These are phyloP conservation scores for Rhizomucor pusillus DNA, from an alignment of 371 early-diverging fungal genomes.

Conservation along the genomic window DNA sequence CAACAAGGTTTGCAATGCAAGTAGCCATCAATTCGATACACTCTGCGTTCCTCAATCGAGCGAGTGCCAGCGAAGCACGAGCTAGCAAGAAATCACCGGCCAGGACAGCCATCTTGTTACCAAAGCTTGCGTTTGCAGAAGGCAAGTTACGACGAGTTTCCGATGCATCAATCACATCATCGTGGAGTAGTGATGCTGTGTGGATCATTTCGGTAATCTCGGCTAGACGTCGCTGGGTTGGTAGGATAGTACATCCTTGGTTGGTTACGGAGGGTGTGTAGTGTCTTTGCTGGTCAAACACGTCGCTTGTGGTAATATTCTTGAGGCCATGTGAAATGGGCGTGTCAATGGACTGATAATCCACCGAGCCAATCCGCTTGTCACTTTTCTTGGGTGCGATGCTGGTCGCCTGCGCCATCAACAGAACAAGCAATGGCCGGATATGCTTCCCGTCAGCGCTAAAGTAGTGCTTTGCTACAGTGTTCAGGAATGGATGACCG, in stretches of 20 bases:
- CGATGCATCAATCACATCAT: conserved; percentile 86
- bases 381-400: conserved; percentile 49
- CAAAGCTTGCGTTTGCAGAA: conserved; percentile 84
- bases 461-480: conserved; percentile 89
- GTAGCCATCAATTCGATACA: conserved; percentile 93
- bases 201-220: conserved; percentile 98
- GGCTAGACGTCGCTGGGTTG: conserved; percentile 88
- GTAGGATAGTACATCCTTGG: conserved; percentile 67
- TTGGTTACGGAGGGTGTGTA: conserved; percentile 48
- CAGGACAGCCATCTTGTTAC: conserved; percentile 96
- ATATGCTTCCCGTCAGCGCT: conserved; percentile 88
- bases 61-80: conserved; percentile 88
- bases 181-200: conserved; percentile 92
- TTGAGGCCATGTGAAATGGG: conserved; percentile 49
- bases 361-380: conserved; percentile 9
- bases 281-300: conserved; percentile 35
- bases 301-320: conserved; percentile 28
- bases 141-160: conserved; percentile 69
- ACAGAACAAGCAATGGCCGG: conserved; percentile 87
- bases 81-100: conserved; percentile 95
- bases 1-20: conserved; percentile 90
- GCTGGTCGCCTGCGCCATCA: conserved; percentile 86
- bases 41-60: conserved; percentile 82
- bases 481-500: conserved; percentile 85
- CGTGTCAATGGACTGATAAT: conserved; percentile 53